Percentiles rank a stretch among this genome's conserved stretches.
These are phyloP conservation scores for Candida orba DNA, from an alignment of 805 yeast genomes.

Conservation along the genomic window DNA sequence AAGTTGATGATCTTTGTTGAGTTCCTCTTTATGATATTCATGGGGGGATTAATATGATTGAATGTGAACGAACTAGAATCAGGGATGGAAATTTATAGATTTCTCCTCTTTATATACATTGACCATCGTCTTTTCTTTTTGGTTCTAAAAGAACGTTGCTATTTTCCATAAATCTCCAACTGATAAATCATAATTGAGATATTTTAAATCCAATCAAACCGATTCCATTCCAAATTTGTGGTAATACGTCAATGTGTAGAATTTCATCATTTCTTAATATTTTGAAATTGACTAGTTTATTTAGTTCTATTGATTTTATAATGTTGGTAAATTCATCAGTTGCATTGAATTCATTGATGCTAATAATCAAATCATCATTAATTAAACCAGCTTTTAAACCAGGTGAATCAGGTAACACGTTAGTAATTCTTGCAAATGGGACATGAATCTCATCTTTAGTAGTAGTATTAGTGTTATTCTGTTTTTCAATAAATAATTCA, in stretches of 20 bases:
- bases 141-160: not conserved
- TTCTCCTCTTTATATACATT: not conserved
- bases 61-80: too few species aligned
- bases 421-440: constrained; percentile 38
- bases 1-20: too few species aligned
- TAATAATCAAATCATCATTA: constrained; percentile 36
- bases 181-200: too few species aligned
- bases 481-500: constrained; percentile 30
- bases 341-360: constrained; percentile 47
- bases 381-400: constrained; percentile 46
- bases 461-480: not conserved
- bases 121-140: too few species aligned
- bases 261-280: not conserved
- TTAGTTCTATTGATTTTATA: not conserved
- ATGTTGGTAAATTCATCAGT: constrained; percentile 36
- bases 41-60: too few species aligned
- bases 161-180: not conserved
- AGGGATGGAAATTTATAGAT: too few species aligned
- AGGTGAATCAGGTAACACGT: constrained; percentile 34
- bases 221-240: not conserved
- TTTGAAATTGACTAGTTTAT: not conserved
- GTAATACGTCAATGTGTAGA: not conserved
- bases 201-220: not conserved
- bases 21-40: not conserved
- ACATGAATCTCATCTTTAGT: constrained; percentile 10